A percentile compares a stretch with the other conserved stretches of the same genome.
These are phyloP conservation scores for Nakataea oryzae DNA, from an alignment of 2,329 filamentous ascomycete species.

Conservation along the genomic window DNA sequence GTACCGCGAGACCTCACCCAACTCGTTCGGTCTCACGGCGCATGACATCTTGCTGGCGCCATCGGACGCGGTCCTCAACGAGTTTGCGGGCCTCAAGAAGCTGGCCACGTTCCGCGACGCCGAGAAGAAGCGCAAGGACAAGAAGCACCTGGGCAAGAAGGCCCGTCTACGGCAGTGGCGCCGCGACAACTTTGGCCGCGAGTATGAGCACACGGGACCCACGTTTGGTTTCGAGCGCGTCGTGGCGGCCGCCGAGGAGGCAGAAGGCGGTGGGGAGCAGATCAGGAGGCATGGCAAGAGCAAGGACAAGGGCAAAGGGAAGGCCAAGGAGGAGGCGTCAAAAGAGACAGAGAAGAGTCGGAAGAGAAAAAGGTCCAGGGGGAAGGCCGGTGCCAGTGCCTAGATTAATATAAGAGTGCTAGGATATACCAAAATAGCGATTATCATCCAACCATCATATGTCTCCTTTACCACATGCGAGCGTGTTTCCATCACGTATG, in stretches of 20 bases:
- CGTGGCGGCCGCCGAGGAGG: slow-evolving; percentile 15
- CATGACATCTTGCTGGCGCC: slow-evolving; percentile 85
- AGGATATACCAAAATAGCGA: too few relatives aligned
- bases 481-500: too few relatives aligned
- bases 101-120: slow-evolving; percentile 79
- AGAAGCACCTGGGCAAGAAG: slow-evolving; percentile 87
- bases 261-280: slow-evolving; percentile 12
- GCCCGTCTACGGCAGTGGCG: slow-evolving; percentile 81
- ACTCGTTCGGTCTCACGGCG: slow-evolving; percentile 78
- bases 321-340: slow-evolving; percentile 15
- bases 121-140: slow-evolving; percentile 82
- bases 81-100: slow-evolving; percentile 91
- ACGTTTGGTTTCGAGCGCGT: slow-evolving; percentile 44
- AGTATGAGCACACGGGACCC: slow-evolving; percentile 45
- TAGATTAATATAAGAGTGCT: neutral
- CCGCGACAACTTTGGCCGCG: slow-evolving; percentile 49
- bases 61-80: slow-evolving; percentile 74
- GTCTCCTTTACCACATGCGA: too few relatives aligned
- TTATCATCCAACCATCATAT: too few relatives aligned
- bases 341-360: slow-evolving; percentile 25
- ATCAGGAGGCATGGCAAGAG: slow-evolving; percentile 23
- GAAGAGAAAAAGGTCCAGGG: slow-evolving; percentile 42
- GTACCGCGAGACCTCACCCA: slow-evolving; percentile 89
- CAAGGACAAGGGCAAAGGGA: slow-evolving; percentile 19
- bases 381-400: slow-evolving; percentile 16